These are phyloP conservation scores for Leonotis leonurus DNA, from an alignment of 257 asterid species.

Conservation along the genomic window DNA sequence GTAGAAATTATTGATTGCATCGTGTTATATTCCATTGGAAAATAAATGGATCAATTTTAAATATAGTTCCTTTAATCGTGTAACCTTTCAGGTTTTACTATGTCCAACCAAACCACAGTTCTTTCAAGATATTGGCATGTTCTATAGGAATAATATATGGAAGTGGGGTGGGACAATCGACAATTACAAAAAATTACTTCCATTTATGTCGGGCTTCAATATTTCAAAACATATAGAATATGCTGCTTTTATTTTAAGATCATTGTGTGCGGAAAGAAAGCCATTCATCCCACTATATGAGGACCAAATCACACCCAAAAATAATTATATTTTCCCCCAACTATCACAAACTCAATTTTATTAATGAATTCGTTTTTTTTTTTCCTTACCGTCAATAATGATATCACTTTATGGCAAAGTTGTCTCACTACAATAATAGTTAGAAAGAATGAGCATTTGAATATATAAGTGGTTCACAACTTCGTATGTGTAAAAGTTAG, in stretches of 20 bases:
- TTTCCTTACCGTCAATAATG: not conserved
- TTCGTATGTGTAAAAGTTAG: too few species aligned
- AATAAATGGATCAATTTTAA: too few species aligned
- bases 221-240: not conserved
- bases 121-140: too few species aligned
- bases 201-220: not conserved
- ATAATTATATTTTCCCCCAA: not conserved
- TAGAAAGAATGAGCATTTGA: too few species aligned
- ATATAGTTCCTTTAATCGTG: too few species aligned
- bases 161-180: too few species aligned
- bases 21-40: too few species aligned
- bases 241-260: not conserved
- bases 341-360: not conserved
- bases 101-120: too few species aligned
- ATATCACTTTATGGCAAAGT: not conserved
- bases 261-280: slow-evolving; percentile 7
- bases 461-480: too few species aligned
- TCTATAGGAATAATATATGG: not conserved
- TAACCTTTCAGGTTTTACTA: too few species aligned
- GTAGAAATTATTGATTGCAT: too few species aligned
- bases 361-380: not conserved
- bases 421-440: not conserved
- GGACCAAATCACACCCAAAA: not conserved
- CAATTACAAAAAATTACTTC: slow-evolving; percentile 6
- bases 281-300: slow-evolving; percentile 12